These are phyloP conservation scores for Claviceps humidiphila DNA, from an alignment of 2,329 filamentous ascomycete species.

Conservation along the genomic window DNA sequence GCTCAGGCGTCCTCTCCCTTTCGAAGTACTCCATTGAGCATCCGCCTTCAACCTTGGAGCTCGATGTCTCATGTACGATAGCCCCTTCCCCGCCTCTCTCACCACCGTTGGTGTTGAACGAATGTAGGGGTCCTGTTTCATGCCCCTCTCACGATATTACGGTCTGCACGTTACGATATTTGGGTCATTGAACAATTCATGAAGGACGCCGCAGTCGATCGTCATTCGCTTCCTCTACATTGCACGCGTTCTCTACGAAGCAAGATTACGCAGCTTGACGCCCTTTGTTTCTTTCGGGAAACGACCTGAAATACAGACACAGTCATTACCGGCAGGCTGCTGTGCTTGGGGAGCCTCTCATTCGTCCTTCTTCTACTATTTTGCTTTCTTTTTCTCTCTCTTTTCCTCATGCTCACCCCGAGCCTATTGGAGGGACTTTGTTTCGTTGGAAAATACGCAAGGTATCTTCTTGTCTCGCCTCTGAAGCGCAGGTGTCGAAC, in stretches of 20 bases:
- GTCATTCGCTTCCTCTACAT: background rate
- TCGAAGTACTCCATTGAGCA: constrained; percentile 52
- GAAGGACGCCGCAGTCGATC: constrained; percentile 2
- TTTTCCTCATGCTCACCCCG: background rate
- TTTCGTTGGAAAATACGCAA: constrained; percentile 2
- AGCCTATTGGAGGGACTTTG: background rate
- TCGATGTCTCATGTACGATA: constrained; percentile 12
- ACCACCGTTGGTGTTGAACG: constrained; percentile 7
- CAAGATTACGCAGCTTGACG: background rate
- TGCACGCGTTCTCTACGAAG: background rate
- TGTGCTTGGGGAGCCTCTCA: background rate
- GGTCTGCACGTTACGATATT: constrained; percentile 9
- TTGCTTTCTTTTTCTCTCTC: background rate
- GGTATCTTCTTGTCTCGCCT: background rate
- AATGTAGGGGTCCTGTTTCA: constrained; percentile 10
- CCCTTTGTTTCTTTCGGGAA: background rate
- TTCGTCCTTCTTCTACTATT: too few species aligned
- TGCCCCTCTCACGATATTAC: constrained; percentile 10
- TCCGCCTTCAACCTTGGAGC: constrained; percentile 1
- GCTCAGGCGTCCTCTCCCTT: constrained; percentile 69
- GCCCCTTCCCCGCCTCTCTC: constrained; percentile 4
- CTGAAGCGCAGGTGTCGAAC: background rate
- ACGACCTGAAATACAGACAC: background rate
- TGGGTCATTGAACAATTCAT: constrained; percentile 4
- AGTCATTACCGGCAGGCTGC: background rate